phyloP scores from a whole-genome alignment of 2,329 filamentous ascomycete species.

The Chrysosporium queenslandicum region DNA sequence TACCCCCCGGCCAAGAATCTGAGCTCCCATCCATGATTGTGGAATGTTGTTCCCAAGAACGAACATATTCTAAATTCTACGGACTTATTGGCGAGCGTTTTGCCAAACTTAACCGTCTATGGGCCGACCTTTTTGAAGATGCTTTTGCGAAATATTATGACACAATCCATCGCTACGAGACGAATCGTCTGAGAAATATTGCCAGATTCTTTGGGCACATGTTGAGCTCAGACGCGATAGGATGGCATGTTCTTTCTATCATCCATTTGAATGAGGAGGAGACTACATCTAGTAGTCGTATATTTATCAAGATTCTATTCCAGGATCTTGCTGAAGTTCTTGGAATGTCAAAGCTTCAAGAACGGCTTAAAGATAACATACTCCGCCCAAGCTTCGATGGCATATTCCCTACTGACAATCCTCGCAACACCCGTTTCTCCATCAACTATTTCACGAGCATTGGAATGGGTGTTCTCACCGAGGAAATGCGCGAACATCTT shows the following conservation, averaged over 20 bases:
- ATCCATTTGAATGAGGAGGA: constrained; percentile 94
- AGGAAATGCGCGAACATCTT: constrained; percentile 85
- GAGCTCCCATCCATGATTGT: constrained; percentile 95
- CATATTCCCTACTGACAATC: constrained; percentile 80
- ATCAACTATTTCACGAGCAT: constrained; percentile 99
- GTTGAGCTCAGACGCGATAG: constrained; percentile 75
- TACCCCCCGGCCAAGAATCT: constrained; percentile 75
- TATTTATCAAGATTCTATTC: constrained; percentile 97
- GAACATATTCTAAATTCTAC: constrained; percentile 96
- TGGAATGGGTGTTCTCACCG: constrained; percentile 86
- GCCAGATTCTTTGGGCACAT: constrained; percentile 91
- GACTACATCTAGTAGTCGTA: constrained; percentile 89
- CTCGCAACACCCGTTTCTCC: constrained; percentile 84
- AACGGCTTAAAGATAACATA: constrained; percentile 65
- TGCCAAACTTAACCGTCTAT: constrained; percentile 88
- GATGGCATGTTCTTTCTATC: constrained; percentile 78
- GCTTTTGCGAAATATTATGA: constrained; percentile 90
- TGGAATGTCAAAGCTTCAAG: constrained; percentile 68
- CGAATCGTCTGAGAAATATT: constrained; percentile 87
- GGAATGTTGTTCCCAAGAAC: constrained; percentile 92
- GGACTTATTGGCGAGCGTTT: constrained; percentile 90
- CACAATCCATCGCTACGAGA: constrained; percentile 94
- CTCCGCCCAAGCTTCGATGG: constrained; percentile 70
- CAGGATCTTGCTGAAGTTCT: constrained; percentile 82
- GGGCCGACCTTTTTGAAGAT: constrained; percentile 86